phyloP scores from a whole-genome alignment of 139 green algal species.

The Tetradesmus lagerheimii region DNA sequence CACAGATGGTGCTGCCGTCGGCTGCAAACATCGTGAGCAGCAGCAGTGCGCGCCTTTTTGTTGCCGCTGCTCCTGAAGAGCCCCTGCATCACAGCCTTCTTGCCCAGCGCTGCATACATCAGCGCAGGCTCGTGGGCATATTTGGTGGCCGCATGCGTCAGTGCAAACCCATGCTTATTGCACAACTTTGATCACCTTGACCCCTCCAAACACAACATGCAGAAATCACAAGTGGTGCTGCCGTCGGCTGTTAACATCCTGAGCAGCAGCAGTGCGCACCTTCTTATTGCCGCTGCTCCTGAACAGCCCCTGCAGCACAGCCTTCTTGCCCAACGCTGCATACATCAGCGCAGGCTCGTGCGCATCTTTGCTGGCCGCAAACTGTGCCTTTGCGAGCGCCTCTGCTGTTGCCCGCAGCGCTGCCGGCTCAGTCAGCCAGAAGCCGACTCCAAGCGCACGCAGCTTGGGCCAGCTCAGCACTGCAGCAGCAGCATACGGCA shows the following conservation, averaged over 20 bases:
- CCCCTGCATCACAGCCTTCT: conserved; percentile 71
- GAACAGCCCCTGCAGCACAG: conserved; percentile 81
- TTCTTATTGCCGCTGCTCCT: conserved; percentile 56
- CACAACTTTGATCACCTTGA: too few species aligned
- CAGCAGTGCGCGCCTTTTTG: conserved; percentile 43
- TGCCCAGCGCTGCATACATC: conserved; percentile 85
- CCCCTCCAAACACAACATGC: too few species aligned
- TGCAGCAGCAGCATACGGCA: background rate
- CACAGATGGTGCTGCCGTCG: too few species aligned
- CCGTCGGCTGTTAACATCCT: too few species aligned
- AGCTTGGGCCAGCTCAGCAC: conserved; percentile 43
- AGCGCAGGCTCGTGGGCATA: conserved; percentile 87
- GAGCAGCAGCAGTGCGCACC: too few species aligned
- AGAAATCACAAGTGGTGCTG: too few species aligned
- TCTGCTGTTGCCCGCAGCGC: conserved; percentile 55
- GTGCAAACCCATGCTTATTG: too few species aligned
- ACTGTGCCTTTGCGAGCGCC: conserved; percentile 83
- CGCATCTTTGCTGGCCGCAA: conserved; percentile 71
- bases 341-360: conserved; percentile 90
- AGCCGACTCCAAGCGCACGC: conserved; percentile 76
- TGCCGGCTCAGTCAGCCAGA: conserved; percentile 82
- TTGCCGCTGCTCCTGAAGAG: conserved; percentile 73
- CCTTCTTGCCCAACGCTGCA: conserved; percentile 76
- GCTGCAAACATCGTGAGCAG: too few species aligned
- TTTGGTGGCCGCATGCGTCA: conserved; percentile 57